These are phyloP conservation scores for Xylaria sp. DNA, from an alignment of 2,329 filamentous ascomycete species.

Conservation along the genomic window DNA sequence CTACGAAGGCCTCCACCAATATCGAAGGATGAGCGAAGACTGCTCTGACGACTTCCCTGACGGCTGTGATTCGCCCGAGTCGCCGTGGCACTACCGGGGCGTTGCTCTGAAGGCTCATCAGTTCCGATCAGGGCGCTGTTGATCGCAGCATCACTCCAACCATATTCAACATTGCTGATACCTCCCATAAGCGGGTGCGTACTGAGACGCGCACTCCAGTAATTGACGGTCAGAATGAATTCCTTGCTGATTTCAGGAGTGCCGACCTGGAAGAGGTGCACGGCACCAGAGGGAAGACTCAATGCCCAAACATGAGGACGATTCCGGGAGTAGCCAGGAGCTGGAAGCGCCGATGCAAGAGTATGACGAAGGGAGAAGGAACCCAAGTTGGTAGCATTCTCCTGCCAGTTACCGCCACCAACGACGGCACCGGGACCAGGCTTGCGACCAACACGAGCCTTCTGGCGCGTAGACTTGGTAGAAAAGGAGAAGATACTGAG, in stretches of 20 bases:
- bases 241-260: conserved; percentile 92
- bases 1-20: conserved; percentile 54
- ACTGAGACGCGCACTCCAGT: conserved; percentile 91
- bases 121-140: conserved; percentile 51
- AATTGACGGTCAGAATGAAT: conserved; percentile 91
- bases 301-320: conserved; percentile 92
- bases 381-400: conserved; percentile 85
- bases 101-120: conserved; percentile 47
- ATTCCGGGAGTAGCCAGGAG: conserved; percentile 86
- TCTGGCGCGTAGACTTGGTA: conserved; percentile 69
- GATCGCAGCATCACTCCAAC: conserved; percentile 85
- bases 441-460: conserved; percentile 48
- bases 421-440: conserved; percentile 60
- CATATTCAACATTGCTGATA: conserved; percentile 95
- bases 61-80: conserved; percentile 44
- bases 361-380: conserved; percentile 86
- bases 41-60: conserved; percentile 34
- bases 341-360: conserved; percentile 81
- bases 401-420: conserved; percentile 96
- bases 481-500: conserved; percentile 93
- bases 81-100: conserved; percentile 48
- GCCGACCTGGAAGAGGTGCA: conserved; percentile 97
- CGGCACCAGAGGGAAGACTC: conserved; percentile 83
- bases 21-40: conserved; percentile 58
- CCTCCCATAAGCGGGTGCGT: conserved; percentile 90